Base-by-base conservation (phyloP, 768 basidiomycete species). In the Termitomyces sp. region DNA sequence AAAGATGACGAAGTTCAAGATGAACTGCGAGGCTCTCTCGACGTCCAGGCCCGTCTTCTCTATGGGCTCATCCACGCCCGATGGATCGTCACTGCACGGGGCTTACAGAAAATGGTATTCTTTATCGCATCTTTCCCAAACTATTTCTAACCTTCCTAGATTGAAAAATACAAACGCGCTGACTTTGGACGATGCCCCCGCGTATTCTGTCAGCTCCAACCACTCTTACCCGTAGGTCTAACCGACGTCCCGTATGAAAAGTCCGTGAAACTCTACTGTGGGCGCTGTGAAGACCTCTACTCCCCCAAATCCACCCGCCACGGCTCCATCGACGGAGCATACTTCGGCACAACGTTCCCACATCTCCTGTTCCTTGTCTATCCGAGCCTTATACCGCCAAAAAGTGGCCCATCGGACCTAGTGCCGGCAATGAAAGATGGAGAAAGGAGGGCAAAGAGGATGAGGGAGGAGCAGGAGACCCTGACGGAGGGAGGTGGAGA, bases 171-270 rank as follows among this genome's bases (percentile, higher is more conserved):
- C 79, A 97, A 95, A 71, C 89, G 92, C 62, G 94, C 92, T 54
- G 97, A 99, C 70, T 99, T 99, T 65, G 96, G 97, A 28, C 90
- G 97, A 47, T 99, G 97, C 73, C 97, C 97, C 3, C 91, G 97
- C 60, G 97, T 98, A 26, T 83, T 96, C 63, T 98, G 97, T 77
- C 89, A 93, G 68, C 81, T 83, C 5, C 97, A 98, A 68, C 88
- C 94, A 15, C 90, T 99, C 60, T 89, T 98, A 33, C 97, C 97
- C 15, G 92, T 98, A 60, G 97, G 97, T 17, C 85, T 98, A 30
- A 94, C 91, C 59, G 97, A 99, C 71, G 80, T 94, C n/a, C 91
- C 97, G 0, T 98, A 97, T 71, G 92, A 97, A 70, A 99, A 98
- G 74, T 94, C 94, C 31, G 96, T 98, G 69, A 99, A 99, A 70